Evolutionary conservation across 163 green algal species (phyloP).

Genomic region (Scenedesmus sp.): DNA sequence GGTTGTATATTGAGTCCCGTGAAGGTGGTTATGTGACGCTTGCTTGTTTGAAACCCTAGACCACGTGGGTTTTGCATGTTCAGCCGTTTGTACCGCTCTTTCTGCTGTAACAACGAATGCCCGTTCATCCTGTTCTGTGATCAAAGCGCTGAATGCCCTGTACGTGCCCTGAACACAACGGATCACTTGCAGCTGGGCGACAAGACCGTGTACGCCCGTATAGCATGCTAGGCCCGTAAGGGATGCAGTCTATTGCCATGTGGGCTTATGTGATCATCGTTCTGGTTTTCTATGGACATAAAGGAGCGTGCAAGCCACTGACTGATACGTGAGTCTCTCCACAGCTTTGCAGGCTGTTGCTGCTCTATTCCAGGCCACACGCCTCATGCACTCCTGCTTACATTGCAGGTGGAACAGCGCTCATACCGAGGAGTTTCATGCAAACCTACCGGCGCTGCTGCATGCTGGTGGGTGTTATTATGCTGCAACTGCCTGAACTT

Average conservation of each 20-base stretch:
- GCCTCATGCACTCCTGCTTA: neutral
- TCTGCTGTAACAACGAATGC: neutral
- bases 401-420: neutral
- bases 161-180: neutral
- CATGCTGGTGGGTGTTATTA: neutral
- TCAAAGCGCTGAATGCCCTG: neutral
- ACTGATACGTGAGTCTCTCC: neutral
- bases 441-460: neutral
- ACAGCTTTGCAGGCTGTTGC: neutral
- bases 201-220: neutral
- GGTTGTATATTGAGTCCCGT: neutral
- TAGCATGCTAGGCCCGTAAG: neutral
- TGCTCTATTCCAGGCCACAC: neutral
- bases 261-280: neutral
- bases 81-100: neutral
- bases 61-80: neutral
- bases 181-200: neutral
- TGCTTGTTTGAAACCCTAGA: neutral
- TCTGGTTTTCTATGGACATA: neutral
- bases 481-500: neutral
- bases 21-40: too few species aligned
- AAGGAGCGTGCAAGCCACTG: neutral
- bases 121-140: neutral
- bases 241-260: neutral
- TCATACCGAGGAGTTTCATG: neutral